phyloP scores from a whole-genome alignment of 2,329 filamentous ascomycete genomes.

The Reticulascus tulasneorum region DNA sequence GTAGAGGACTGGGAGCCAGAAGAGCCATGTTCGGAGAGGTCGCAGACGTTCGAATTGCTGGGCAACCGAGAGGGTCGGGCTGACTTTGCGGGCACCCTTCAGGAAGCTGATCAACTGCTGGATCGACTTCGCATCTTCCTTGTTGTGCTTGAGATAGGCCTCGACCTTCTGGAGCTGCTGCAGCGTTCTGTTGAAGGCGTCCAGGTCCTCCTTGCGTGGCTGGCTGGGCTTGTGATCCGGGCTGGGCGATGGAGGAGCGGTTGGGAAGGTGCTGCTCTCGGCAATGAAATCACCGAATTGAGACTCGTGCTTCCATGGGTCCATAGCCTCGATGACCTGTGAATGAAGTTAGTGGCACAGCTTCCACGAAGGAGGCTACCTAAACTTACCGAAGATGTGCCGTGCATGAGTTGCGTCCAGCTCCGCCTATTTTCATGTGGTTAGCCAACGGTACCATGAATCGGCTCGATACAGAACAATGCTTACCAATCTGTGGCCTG shows the following conservation, averaged over 20 bases:
- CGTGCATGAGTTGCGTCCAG: conserved; percentile 91
- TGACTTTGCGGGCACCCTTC: conserved; percentile 67
- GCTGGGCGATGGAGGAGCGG: conserved; percentile 58
- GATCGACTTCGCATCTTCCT: conserved; percentile 65
- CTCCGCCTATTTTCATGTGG: conserved; percentile 67
- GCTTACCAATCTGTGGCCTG: conserved; percentile 92
- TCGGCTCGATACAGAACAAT: conserved; percentile 28
- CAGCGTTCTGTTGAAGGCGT: conserved; percentile 63
- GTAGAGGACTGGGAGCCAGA: conserved; percentile 87
- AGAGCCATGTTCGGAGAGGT: conserved; percentile 85
- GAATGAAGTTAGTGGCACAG: background rate
- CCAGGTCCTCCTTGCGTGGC: conserved; percentile 66
- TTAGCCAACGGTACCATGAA: conserved; percentile 29
- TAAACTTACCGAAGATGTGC: conserved; percentile 74
- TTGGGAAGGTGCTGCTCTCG: conserved; percentile 71
- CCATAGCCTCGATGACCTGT: conserved; percentile 82
- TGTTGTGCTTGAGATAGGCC: conserved; percentile 62
- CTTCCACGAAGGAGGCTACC: background rate
- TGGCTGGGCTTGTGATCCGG: conserved; percentile 59
- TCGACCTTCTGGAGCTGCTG: conserved; percentile 66
- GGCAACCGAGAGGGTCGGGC: conserved; percentile 65
- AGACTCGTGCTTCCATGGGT: conserved; percentile 85
- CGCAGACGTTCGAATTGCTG: conserved; percentile 90
- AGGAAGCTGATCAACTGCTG: conserved; percentile 69
- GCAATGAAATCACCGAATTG: conserved; percentile 78